Evolutionary conservation across 164 flowering plant genomes (phyloP).

Genomic region (Piper betle): DNA sequence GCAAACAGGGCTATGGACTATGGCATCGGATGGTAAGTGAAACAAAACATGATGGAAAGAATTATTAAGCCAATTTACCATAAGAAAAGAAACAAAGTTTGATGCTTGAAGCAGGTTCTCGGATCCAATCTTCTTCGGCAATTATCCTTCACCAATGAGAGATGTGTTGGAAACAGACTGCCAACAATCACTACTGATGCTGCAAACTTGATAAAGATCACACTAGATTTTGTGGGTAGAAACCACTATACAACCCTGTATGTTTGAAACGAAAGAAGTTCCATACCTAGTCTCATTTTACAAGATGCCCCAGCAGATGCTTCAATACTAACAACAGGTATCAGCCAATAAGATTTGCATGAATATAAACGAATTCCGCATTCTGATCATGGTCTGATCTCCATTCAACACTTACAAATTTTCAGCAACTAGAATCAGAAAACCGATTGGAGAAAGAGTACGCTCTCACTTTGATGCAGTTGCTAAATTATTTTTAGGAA

Average conservation of each 20-base stretch:
- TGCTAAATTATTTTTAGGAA: background rate
- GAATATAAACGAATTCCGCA: too few species aligned
- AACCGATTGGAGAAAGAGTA: constrained; percentile 71
- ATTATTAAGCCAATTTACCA: too few species aligned
- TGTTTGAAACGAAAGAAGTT: constrained; percentile 45
- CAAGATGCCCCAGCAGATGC: constrained; percentile 66
- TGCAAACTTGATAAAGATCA: constrained; percentile 28
- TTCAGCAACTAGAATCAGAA: constrained; percentile 43
- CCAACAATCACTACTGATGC: constrained; percentile 38
- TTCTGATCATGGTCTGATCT: too few species aligned
- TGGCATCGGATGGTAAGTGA: constrained; percentile 63
- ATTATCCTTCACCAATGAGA: constrained; percentile 74
- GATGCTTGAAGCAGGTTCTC: constrained; percentile 59
- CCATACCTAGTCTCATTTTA: constrained; percentile 41
- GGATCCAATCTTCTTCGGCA: constrained; percentile 69
- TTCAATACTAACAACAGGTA: constrained; percentile 60
- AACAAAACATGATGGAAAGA: background rate
- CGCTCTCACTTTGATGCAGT: constrained; percentile 4
- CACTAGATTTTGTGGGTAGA: constrained; percentile 69
- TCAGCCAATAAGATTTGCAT: constrained; percentile 10
- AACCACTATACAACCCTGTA: constrained; percentile 83
- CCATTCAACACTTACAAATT: background rate
- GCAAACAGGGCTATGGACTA: constrained; percentile 76
- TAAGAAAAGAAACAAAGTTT: background rate
- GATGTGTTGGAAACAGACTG: constrained; percentile 47